Evolutionary conservation across 805 yeast genomes (phyloP), one percentile per base, ranked within the genome.

Genomic region (Candida ficus): DNA sequence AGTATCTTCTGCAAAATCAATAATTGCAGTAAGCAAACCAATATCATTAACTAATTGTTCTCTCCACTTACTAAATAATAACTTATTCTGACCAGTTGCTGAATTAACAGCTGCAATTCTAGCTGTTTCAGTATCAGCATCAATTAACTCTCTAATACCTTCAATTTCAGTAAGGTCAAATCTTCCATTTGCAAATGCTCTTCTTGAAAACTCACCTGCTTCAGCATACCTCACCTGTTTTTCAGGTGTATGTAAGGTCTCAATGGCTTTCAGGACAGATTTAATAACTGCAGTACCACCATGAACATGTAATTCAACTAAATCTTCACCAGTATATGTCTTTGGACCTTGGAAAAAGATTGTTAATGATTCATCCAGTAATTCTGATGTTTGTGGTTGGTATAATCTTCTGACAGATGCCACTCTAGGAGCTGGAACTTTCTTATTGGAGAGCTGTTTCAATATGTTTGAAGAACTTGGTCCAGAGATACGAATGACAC

Each of bases 1-100:
- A 43, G 87, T 87, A 53, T 93, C 99, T 42, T 93, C 98, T 8
- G 96, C 91, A 61, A 93, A 93, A 62, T 93, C 99, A 29, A 93
- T 87, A 2, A 90, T 71, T 0, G 98, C 96, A 0, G 98, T 79
- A 39, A 91, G 60, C 37, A 82, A 62, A 0, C 96, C 95, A 38
- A 83, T 74, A 43, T 78, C 73, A 4, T 78, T 64, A 2, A 91
- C 69, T 3, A 93, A 70, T 14, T 68, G 61, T 6, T 68, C 54
- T 52, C 96, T 70, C 97, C 98, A 90, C 1, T 54, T 23, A 7
- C 58, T 54, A 54, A 86, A 86, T 22, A 75, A 48, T 4, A 53
- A 46, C 42, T 73, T 76, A 33, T 81, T 78, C 25, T 71, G 64
- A 1, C 98, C 97, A 7, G 78, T 74, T 48, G 91, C 78, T 21